Evolutionary conservation across 2,329 filamentous ascomycete species (phyloP).

Genomic region (Botrytis deweyae): DNA sequence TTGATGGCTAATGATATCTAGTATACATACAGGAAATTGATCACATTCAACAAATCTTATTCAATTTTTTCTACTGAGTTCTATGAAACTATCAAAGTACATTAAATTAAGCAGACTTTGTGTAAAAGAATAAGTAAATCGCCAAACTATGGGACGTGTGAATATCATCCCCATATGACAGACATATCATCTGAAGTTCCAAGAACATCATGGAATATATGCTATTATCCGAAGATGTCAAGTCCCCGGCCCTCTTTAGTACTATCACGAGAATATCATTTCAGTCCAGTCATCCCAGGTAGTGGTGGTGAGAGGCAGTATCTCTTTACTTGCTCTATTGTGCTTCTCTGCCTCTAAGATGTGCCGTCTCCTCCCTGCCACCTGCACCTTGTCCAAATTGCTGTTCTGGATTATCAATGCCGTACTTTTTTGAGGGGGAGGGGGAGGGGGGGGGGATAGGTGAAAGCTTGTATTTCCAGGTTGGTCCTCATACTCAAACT

Average conservation of each 20-base stretch:
- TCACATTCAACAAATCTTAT: too few species aligned
- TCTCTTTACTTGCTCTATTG: not conserved
- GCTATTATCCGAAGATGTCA: not conserved
- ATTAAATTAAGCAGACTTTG: too few species aligned
- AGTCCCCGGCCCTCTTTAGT: not conserved
- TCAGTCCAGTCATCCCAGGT: not conserved
- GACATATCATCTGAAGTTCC: too few species aligned
- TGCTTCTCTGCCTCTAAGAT: not conserved
- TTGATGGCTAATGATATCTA: not conserved
- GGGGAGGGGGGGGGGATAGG: too few species aligned
- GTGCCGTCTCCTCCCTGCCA: not conserved
- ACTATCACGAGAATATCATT: not conserved
- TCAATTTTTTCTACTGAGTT: too few species aligned
- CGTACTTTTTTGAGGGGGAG: too few species aligned
- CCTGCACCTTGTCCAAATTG: too few species aligned
- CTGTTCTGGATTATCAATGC: too few species aligned
- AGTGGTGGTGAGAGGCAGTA: not conserved
- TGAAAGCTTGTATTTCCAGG: too few species aligned
- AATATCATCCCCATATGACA: not conserved
- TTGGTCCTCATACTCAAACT: too few species aligned
- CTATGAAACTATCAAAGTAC: too few species aligned
- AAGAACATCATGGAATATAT: not conserved
- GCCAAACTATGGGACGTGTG: too few species aligned
- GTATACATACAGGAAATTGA: rapidly evolving
- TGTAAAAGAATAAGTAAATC: not conserved